These are phyloP conservation scores for Cadophora malorum DNA, from an alignment of 2,329 filamentous ascomycete genomes.

Conservation along the genomic window DNA sequence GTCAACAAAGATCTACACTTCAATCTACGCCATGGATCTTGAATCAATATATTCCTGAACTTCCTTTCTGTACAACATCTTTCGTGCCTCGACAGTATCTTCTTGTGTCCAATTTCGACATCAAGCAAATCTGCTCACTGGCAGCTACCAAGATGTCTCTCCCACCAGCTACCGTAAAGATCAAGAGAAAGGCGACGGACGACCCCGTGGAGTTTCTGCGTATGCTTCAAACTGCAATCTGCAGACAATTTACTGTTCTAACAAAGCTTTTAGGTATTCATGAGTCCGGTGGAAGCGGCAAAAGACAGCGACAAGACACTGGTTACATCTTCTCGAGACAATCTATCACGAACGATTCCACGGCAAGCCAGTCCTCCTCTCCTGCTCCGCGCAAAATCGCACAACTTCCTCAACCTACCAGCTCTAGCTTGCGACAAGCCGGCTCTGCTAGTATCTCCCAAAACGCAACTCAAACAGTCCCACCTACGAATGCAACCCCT, in stretches of 20 bases:
- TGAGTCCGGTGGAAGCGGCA: slow-evolving; percentile 37
- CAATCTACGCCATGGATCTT: neutral
- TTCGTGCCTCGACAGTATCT: neutral
- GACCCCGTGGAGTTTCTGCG: slow-evolving; percentile 45
- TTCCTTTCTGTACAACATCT: neutral
- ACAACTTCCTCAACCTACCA: slow-evolving; percentile 30
- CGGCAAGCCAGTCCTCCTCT: slow-evolving; percentile 20
- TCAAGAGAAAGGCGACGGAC: slow-evolving; percentile 46
- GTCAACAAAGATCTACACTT: slow-evolving; percentile 8
- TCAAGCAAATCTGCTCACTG: neutral
- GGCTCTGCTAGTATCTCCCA: neutral
- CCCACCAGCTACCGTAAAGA: slow-evolving; percentile 42
- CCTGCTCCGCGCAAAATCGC: slow-evolving; percentile 34
- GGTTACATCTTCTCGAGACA: slow-evolving; percentile 44
- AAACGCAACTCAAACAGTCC: neutral
- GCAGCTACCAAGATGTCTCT: slow-evolving; percentile 39
- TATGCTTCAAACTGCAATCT: slow-evolving; percentile 30
- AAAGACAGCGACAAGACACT: slow-evolving; percentile 33
- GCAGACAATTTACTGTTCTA: slow-evolving; percentile 4
- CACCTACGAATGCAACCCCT: neutral
- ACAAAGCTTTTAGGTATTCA: slow-evolving; percentile 39
- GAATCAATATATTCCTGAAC: neutral
- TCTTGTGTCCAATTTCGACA: neutral
- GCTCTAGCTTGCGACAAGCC: slow-evolving; percentile 22
- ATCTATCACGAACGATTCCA: slow-evolving; percentile 17